These are phyloP conservation scores for Monoraphidium neglectum DNA, from an alignment of 139 green algal genomes.

Conservation along the genomic window DNA sequence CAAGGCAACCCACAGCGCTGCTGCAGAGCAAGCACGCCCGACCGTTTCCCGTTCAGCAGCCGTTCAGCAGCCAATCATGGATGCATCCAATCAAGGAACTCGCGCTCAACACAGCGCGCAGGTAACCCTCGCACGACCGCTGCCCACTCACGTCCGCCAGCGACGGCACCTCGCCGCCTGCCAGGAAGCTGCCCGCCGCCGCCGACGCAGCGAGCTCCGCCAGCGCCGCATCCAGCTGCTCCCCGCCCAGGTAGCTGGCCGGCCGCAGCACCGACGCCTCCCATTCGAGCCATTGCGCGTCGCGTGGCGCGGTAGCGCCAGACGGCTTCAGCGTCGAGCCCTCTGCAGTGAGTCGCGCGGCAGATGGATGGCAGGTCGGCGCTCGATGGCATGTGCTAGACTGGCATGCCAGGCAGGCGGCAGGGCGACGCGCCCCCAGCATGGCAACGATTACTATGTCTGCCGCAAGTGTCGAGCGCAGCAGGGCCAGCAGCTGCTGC, in stretches of 20 bases:
- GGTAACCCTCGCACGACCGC: neutral
- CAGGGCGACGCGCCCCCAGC: neutral
- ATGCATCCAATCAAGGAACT: too few relatives aligned
- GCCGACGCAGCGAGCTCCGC: conserved; percentile 30
- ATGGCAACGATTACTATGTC: neutral
- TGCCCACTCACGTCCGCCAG: conserved; percentile 62
- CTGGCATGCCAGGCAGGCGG: neutral
- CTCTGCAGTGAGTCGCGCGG: neutral
- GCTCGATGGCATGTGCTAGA: neutral
- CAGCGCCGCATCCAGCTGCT: conserved; percentile 27
- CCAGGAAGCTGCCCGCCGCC: conserved; percentile 28
- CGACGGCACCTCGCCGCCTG: conserved; percentile 3
- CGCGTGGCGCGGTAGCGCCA: neutral
- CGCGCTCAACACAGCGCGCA: neutral
- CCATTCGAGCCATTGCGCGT: conserved; percentile 66
- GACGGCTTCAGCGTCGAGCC: neutral
- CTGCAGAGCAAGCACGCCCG: conserved; percentile 7
- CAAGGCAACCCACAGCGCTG: neutral
- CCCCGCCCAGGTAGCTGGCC: conserved; percentile 4
- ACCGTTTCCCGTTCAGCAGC: neutral
- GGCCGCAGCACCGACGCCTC: conserved; percentile 56
- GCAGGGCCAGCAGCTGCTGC: neutral
- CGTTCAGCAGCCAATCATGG: too few relatives aligned
- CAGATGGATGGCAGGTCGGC: too few relatives aligned
- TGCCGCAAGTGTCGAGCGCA: neutral